Evolutionary conservation across 345 rosid species (phyloP).

Genomic region (Cardamine resedifolia): DNA sequence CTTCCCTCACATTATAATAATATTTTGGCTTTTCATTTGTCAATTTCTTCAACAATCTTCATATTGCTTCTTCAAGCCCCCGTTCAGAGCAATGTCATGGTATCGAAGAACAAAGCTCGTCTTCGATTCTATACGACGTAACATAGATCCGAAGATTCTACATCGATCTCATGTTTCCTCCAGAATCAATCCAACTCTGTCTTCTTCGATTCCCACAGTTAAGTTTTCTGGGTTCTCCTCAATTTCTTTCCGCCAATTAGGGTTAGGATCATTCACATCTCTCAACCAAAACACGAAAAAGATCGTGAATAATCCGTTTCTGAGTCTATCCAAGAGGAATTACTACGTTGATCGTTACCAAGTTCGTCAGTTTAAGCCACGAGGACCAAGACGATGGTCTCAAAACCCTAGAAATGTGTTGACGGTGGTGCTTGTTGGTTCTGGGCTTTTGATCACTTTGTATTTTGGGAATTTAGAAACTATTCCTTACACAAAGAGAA

Average conservation of each 20-base stretch:
- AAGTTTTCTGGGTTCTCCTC: conserved; percentile 47
- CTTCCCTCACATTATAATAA: background rate
- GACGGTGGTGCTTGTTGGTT: conserved; percentile 54
- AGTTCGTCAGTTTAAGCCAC: conserved; percentile 67
- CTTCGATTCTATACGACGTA: conserved; percentile 46
- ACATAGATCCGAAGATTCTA: conserved; percentile 38
- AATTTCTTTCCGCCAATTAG: conserved; percentile 34
- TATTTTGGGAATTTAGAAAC: conserved; percentile 76
- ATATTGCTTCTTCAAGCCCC: background rate
- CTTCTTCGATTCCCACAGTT: conserved; percentile 39
- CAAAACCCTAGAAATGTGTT: conserved; percentile 59
- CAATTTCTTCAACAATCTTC: background rate
- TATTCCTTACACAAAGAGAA: conserved; percentile 81
- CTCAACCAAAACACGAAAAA: conserved; percentile 14
- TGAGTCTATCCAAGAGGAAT: conserved; percentile 45
- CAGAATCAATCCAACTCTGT: conserved; percentile 25
- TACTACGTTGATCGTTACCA: conserved; percentile 71
- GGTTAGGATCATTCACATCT: conserved; percentile 26
- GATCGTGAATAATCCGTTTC: conserved; percentile 30
- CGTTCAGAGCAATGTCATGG: conserved; percentile 47
- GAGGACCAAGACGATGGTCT: conserved; percentile 68
- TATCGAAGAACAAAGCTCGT: conserved; percentile 52
- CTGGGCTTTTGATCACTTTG: conserved; percentile 57
- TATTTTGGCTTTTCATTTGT: background rate
- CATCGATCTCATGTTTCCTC: conserved; percentile 44